Evolutionary conservation across 768 basidiomycete genomes (phyloP), one percentile per base, ranked within the genome.

Genomic region (Suillus spraguei): DNA sequence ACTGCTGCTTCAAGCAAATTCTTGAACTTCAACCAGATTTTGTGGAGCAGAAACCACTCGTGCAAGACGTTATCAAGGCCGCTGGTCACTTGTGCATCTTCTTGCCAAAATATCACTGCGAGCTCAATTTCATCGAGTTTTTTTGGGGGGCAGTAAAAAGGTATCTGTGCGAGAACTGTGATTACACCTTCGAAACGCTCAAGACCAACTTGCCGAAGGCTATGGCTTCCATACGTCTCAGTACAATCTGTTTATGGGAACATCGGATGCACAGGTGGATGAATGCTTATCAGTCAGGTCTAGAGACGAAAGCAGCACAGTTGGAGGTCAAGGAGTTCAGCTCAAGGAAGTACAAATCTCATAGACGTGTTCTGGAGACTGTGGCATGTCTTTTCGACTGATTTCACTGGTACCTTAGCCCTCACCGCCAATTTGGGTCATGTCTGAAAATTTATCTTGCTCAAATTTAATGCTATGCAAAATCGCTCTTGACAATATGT

Each of bases 141-240:
- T 73, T 68, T 60, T 74, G 76, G 72, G 77, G 78, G 7, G 64
- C 66, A 11, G 67, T 70, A 16, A 79, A 78, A 60, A 60, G 62
- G 24, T 66, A 69, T 36, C 55, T 67, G 53, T 16, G 63, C 65
- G 64, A 65, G 22, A 42, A 73, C 47, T 74, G 68, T 54, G 68
- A 74, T 59, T 71, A 71, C 42, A 71, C 69, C 2, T 74, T 73
- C 44, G 60, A 63, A 4, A 69, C 66, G 17, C 65, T 75, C n/a
- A 64, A 70, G 36, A 58, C 63, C 20, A 75, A 75, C 61, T 58
- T 75, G 59, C 66, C 65, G 6, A 54, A 60, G 2, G 71, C 71
- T 33, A 42, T 73, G 28, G 60, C 24, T 13, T 70, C 70, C 8
- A 38, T 65, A 2, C 9, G 53, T 28, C 22, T 67, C 54, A 28